Conservation (phyloP, 2,329 filamentous ascomycete genomes). For the Laburnicola sp. region DNA sequence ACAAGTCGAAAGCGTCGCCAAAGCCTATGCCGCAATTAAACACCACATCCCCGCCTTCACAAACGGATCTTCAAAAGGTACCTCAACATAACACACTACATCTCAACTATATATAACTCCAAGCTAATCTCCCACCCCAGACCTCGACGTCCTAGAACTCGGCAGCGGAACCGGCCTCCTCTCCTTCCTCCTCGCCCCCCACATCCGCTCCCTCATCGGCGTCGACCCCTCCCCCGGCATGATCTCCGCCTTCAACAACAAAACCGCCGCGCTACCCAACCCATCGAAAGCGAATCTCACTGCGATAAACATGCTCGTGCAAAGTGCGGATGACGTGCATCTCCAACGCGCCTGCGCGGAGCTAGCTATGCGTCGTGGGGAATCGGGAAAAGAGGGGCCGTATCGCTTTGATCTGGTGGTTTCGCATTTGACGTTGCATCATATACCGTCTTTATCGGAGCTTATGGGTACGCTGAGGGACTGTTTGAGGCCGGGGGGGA, state of each 20-base stretch:
- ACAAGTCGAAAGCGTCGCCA: conserved; percentile 51
- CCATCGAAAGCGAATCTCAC: conserved; percentile 46
- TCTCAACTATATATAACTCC: neutral
- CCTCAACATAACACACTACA: neutral
- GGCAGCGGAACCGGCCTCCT: conserved; percentile 62
- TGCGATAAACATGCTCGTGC: conserved; percentile 53
- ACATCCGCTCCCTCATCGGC: conserved; percentile 54
- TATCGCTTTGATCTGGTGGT: conserved; percentile 56
- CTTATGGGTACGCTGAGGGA: conserved; percentile 53
- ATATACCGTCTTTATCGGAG: conserved; percentile 52
- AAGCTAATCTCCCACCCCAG: conserved; percentile 8
- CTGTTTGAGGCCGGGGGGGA: conserved; percentile 54
- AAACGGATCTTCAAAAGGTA: conserved; percentile 34
- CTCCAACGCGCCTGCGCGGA: conserved; percentile 34
- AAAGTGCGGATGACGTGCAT: conserved; percentile 53
- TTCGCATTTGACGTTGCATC: conserved; percentile 60
- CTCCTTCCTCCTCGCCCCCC: conserved; percentile 54
- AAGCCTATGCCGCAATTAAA: conserved; percentile 53
- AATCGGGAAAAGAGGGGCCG: conserved; percentile 27
- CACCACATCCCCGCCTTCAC: conserved; percentile 42
- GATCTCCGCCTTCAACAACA: conserved; percentile 55
- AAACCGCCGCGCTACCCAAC: conserved; percentile 43
- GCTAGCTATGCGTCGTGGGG: conserved; percentile 42
- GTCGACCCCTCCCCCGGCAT: conserved; percentile 60
- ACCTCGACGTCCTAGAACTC: conserved; percentile 57